Base-by-base conservation (phyloP, 129 eudicot species). In the Tagetes erecta region DNA sequence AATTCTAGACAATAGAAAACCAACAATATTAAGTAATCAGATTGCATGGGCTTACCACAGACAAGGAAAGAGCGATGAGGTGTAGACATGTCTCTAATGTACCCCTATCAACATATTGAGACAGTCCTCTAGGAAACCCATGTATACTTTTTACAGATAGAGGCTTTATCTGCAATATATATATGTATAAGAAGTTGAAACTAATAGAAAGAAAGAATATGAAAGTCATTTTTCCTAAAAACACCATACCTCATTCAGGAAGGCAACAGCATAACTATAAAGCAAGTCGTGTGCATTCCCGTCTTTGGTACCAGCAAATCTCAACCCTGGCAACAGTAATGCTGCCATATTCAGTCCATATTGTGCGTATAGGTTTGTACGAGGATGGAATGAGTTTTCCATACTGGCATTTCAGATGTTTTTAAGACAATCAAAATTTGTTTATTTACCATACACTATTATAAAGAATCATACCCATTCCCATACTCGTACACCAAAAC, bases 11-110 rank as follows among this genome's bases (percentile, higher is more conserved):
- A 63, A 50, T 9, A 67, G 9, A 39, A 31, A 68, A 62, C 39
- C 47, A 70, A 71, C 14, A 35, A 64, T 44, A 70, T 34, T 34
- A 78, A 40, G 66, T 42, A 78, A 78, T 45, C 78, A 51, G 55
- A 78, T 35, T 78, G 67, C 56, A 81, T 78, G 59, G 51, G 75
- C 96, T 82, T 36, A 94, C 99, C 91, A 90, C 91, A 57, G 91
- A 86, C 72, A 94, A 80, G 69, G 99, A 86, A 74, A 94, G 97
- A 83, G 87, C 97, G 82, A 85, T 85, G 47, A 94, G 89, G 83
- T 94, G 99, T 81, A 94, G 93, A 83, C 97, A 94, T 70, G 95
- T 84, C 85, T 94, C 99, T 67, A 94, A 72, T 79, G 99, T 90
- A 64, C 97, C 89, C 77, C 96, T 88, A 64, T 94, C 99, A 81